These are phyloP conservation scores for Microcos paniculata DNA, from an alignment of 345 rosid genomes.

Conservation along the genomic window DNA sequence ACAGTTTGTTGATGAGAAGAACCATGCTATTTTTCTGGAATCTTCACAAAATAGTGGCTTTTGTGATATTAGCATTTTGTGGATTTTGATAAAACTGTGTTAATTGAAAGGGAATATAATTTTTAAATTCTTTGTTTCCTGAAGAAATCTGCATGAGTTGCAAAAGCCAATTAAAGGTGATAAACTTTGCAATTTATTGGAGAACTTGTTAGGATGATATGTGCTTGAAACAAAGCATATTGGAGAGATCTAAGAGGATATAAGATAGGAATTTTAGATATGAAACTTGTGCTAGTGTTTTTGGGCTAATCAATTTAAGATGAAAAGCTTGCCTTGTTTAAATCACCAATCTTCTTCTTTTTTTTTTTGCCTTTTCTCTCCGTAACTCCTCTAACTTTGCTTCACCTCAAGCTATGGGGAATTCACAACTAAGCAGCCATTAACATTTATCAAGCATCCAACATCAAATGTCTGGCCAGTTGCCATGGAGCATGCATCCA, in stretches of 20 bases:
- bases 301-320: neutral
- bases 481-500: neutral
- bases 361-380: too few species aligned
- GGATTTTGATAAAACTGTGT: neutral
- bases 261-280: too few species aligned
- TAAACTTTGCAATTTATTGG: neutral
- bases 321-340: neutral
- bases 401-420: neutral
- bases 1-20: neutral
- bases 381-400: neutral
- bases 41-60: neutral
- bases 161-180: neutral
- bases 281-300: too few species aligned
- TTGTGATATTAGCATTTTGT: neutral
- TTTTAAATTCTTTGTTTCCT: neutral
- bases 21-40: neutral
- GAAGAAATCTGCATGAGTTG: slow-evolving; percentile 1
- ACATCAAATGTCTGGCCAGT: neutral
- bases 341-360: neutral
- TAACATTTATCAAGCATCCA: neutral
- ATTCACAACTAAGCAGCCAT: neutral
- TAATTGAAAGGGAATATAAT: neutral
- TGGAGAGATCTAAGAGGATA: neutral
- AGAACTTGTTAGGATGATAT: neutral
- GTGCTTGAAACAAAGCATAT: neutral